Evolutionary conservation across 2,329 filamentous ascomycete species (phyloP).

Genomic region (Xylaria hypoxylon): DNA sequence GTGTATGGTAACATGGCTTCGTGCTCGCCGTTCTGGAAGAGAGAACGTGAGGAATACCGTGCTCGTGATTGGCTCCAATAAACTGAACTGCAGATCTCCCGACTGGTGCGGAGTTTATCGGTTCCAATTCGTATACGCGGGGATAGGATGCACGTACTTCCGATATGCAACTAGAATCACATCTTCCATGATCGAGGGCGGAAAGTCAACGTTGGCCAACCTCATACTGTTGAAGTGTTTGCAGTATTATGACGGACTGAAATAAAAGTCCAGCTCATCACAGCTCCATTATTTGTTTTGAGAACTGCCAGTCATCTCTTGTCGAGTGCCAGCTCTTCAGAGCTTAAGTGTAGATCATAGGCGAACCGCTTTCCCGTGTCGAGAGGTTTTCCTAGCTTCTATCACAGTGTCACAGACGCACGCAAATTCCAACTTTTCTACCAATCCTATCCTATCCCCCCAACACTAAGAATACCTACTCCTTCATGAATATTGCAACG

Average conservation of each 20-base stretch:
- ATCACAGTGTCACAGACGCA: background rate
- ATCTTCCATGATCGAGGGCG: no score
- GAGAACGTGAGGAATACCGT: constrained; percentile 33
- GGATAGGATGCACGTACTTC: background rate
- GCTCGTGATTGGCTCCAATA: constrained; percentile 30
- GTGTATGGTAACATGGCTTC: constrained; percentile 7
- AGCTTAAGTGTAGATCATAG: background rate
- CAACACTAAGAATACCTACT: background rate
- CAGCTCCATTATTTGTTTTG: no score
- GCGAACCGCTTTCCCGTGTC: background rate
- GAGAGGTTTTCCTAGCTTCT: background rate
- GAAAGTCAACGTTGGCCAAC: no score
- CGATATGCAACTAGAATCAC: background rate
- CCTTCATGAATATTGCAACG: background rate
- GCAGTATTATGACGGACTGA: no score
- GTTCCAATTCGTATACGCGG: background rate
- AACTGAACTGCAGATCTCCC: constrained; percentile 20
- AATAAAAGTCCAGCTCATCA: no score
- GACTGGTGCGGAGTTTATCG: background rate
- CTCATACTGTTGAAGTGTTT: no score
- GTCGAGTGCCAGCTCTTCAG: background rate
- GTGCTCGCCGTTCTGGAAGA: background rate
- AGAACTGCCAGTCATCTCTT: background rate
- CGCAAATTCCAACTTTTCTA: background rate
- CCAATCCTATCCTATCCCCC: no score